Evolutionary conservation across 108 stramenopile species (phyloP).

Genomic region (Mayamaea pseudoterrestris): DNA sequence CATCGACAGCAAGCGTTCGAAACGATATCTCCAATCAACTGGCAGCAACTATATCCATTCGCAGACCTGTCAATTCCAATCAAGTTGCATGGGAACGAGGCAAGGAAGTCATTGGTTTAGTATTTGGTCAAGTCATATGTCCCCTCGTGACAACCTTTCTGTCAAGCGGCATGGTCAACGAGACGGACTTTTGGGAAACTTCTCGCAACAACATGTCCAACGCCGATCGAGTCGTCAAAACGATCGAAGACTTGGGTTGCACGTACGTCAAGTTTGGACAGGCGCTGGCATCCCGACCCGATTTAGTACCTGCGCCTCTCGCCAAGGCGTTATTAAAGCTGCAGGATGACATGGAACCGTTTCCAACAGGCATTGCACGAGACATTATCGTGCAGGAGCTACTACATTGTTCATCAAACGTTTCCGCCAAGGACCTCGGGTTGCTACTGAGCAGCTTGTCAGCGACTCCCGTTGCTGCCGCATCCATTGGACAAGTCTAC

Average conservation of each 20-base stretch:
- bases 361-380: conserved; percentile 34
- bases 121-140: too few species aligned
- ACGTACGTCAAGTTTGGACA: conserved; percentile 77
- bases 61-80: too few species aligned
- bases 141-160: too few species aligned
- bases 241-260: conserved; percentile 50
- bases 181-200: too few species aligned
- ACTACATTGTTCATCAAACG: background rate
- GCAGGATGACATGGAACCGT: conserved; percentile 65
- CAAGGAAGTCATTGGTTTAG: too few species aligned
- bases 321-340: conserved; percentile 35
- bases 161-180: too few species aligned
- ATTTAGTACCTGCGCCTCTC: conserved; percentile 47
- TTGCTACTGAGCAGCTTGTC: conserved; percentile 16
- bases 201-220: conserved; percentile 17
- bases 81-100: too few species aligned
- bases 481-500: conserved; percentile 35
- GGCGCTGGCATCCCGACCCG: conserved; percentile 53
- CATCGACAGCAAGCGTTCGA: too few species aligned
- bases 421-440: conserved; percentile 5
- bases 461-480: conserved; percentile 25
- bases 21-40: too few species aligned
- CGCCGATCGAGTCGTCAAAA: conserved; percentile 34
- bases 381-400: conserved; percentile 36
- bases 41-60: too few species aligned